Evolutionary conservation across 2,329 filamentous ascomycete species (phyloP), one percentile per base, ranked within the genome.

Genomic region (Aspergillus fumigatus): DNA sequence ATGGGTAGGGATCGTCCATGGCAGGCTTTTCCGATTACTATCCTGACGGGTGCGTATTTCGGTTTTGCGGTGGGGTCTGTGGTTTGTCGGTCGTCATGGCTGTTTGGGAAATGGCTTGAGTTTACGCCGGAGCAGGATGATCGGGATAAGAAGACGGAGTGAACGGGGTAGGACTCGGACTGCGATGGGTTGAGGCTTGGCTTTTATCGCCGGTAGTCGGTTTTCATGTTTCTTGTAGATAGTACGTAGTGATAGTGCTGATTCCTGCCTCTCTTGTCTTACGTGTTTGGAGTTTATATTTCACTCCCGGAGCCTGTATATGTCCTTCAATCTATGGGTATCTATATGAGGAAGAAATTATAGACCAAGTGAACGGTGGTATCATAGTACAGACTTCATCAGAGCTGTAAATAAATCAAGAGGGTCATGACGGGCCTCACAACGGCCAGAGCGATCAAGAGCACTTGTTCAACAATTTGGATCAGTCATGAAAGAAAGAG

Each of bases 1-100:
- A 23, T 3, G n/a, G 41, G 3, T 61, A 83, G 81, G 82, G 94
- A 99, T 73, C 86, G 94, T n/a, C 92, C 96, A 65, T 99, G 94
- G 94, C 94, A 99, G 83, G 90, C 88, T 73, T 99, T 93, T 89
- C 94, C 94, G 0, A 88, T 97, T 50, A 99, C 94, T 0, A 89
- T 99, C 57, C 76, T 97, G 4, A 86, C 84, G 1, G 94, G 94
- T 2, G 81, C 89, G 19, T 97, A 96, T 73, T 75, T 84, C 5
- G 94, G 94, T 1, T 92, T 89, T 73, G 80, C 84, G 1, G 62
- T 90, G 11, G 92, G 92, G 1, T 64, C 67, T 6, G 58, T 70
- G 55, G 21, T 68, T 29, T 65, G 64, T 21, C 65, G 71, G 19
- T 64, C 68, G 10, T 67, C 71, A 0, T 54, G 69, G 5, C 25